Evolutionary conservation across 306 rosid species (phyloP), one percentile per base, ranked within the genome.

Genomic region (Aeschynomene evenia): DNA sequence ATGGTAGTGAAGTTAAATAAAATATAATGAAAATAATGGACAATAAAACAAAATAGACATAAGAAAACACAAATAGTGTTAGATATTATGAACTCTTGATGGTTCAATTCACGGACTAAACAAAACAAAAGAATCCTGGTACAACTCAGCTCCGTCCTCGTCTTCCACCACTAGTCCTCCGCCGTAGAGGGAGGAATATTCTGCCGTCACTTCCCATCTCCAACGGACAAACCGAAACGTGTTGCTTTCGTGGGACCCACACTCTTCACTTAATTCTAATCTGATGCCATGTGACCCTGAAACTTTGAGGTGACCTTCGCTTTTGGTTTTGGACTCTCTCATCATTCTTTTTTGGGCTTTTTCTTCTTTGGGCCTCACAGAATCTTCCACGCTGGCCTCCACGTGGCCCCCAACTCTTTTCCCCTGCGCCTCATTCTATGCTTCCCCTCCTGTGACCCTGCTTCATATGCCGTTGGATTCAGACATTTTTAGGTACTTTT

Each of bases 381-480:
- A 90, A 85, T 90, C 82, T 83, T 80, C 89, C 86, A 82, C 37
- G 75, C 83, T 82, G 81, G 76, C 81, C 67, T 79, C 80, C 58
- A 79, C 79, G 82, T 83, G 82, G 45, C 70, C 10, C 10, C 26
- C 7, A 0, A 6, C 48, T 5, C 15, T 40, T 40, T 14, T 11
- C 48, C 48, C 46, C 15, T 40, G 46, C n/a, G 1, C 13, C 31
- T 16, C 72, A 22, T 29, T 23, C 9, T 14, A 12, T 14, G 7
- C 26, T 16, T 24, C 28, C 4, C 45, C 15, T 53, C 8, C 0
- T 6, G 15, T 12, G 2, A 21, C 39, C 24, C 14, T n/a, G 1
- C 80, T 39, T n/a, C 50, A 0, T 10, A 0, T 4, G 9, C 88
- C 82, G 73, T 85, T 26, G 0, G 65, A 71, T 79, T 0, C 0